phyloP scores from a whole-genome alignment of 2,329 filamentous ascomycete genomes.

The Chaetomiaceae sp. region DNA sequence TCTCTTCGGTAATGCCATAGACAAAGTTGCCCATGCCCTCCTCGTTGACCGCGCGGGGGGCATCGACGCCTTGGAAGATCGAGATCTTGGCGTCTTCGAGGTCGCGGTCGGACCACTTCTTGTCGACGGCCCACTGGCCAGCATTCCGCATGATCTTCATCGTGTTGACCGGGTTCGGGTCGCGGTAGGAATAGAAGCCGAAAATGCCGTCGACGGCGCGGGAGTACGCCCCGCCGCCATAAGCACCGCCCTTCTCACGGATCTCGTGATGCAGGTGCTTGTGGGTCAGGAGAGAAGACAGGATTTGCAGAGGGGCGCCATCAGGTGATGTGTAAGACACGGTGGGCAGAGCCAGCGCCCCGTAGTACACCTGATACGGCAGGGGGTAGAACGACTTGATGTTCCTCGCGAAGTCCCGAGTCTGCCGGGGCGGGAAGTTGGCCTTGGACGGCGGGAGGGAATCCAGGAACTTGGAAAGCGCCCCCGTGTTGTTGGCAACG shows the following conservation, averaged over 20 bases:
- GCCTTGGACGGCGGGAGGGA: slow-evolving; percentile 46
- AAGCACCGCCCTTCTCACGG: slow-evolving; percentile 93
- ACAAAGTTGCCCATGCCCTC: slow-evolving; percentile 86
- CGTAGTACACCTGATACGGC: slow-evolving; percentile 96
- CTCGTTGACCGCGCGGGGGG: slow-evolving; percentile 77
- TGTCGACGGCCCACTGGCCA: slow-evolving; percentile 76
- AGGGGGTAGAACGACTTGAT: slow-evolving; percentile 85
- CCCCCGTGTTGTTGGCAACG: slow-evolving; percentile 62
- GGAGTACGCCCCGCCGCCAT: slow-evolving; percentile 85
- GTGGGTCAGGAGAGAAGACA: slow-evolving; percentile 89
- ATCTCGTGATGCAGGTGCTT: slow-evolving; percentile 97
- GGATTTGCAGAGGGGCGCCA: slow-evolving; percentile 77
- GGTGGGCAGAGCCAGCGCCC: slow-evolving; percentile 74
- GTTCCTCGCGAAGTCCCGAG: slow-evolving; percentile 40
- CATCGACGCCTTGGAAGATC: slow-evolving; percentile 88
- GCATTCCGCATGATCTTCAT: slow-evolving; percentile 78
- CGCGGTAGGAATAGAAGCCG: slow-evolving; percentile 93
- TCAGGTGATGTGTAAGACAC: slow-evolving; percentile 73
- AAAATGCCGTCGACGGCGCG: slow-evolving; percentile 78
- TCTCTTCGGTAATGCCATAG: slow-evolving; percentile 77
- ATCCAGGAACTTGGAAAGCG: slow-evolving; percentile 66
- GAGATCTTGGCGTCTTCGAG: slow-evolving; percentile 94
- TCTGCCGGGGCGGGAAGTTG: slow-evolving; percentile 34
- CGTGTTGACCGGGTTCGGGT: slow-evolving; percentile 89
- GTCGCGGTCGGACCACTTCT: slow-evolving; percentile 75